Percentiles rank a stretch among this genome's conserved stretches.
Evolutionary conservation across 306 rosid species (phyloP).

Genomic region (Cucurbita maxima): DNA sequence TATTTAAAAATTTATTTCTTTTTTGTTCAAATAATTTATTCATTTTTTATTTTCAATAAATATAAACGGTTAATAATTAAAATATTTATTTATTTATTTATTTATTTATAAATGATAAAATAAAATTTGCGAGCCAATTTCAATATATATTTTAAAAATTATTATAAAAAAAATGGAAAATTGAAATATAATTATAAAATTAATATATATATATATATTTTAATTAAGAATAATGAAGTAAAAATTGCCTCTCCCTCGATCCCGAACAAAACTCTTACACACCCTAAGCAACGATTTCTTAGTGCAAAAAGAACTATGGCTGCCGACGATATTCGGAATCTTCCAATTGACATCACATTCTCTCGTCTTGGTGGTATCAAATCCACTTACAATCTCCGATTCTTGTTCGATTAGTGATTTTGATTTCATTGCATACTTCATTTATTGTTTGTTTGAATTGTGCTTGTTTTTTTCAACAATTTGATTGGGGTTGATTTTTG

Average conservation of each 20-base stretch:
- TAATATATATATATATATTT: no score
- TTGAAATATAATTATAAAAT: no score
- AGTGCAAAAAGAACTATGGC: slow-evolving; percentile 45
- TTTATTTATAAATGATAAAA: no score
- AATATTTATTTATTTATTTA: no score
- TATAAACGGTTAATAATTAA: no score
- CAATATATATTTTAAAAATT: no score
- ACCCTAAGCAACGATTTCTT: not conserved
- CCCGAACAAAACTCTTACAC: not conserved
- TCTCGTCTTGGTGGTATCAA: slow-evolving; percentile 83
- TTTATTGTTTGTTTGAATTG: not conserved
- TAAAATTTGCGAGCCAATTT: no score
- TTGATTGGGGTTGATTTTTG: slow-evolving; percentile 9
- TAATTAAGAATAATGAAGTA: no score
- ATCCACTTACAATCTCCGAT: not conserved
- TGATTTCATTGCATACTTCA: not conserved
- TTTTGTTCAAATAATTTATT: no score
- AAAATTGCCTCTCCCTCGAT: not conserved
- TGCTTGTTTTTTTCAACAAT: slow-evolving; percentile 1
- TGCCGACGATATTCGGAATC: slow-evolving; percentile 53
- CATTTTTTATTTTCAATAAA: no score
- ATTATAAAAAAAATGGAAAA: no score
- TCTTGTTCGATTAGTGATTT: not conserved
- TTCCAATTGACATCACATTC: slow-evolving; percentile 81
- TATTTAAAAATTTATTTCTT: no score